Evolutionary conservation across 106 monocot species (phyloP), one percentile per base, ranked within the genome.

Genomic region (Chionographis japonica): DNA sequence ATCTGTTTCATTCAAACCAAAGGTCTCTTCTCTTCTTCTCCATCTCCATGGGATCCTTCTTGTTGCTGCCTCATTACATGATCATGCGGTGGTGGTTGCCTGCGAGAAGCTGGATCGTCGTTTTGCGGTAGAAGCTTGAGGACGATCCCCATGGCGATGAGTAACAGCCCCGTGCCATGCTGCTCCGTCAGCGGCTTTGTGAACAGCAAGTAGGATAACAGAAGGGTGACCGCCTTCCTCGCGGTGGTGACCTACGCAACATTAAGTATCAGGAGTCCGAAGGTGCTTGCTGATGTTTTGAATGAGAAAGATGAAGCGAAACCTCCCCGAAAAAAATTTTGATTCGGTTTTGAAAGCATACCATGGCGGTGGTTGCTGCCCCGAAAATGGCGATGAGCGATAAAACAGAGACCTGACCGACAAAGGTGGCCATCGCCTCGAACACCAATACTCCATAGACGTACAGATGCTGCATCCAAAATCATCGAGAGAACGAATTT

Each of bases 291-390:
- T 27, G 27, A n/a, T n/a, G n/a, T n/a, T n/a, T n/a, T n/a, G n/a
- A n/a, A n/a, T n/a, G n/a, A n/a, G n/a, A n/a, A n/a, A n/a, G n/a
- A n/a, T n/a, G n/a, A n/a, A n/a, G n/a, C n/a, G n/a, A n/a, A n/a
- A n/a, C n/a, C n/a, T n/a, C n/a, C n/a, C n/a, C n/a, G n/a, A n/a
- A n/a, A n/a, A n/a, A 27, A 46, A 1, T 46, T 10, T 6, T 5
- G 46, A 5, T 46, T 46, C 5, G 5, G 46, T 6, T 46, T 46
- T 46, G 9, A 46, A 27, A 46, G 9, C 56, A 19, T 72, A 90
- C 94, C 94, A 90, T 87, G 18, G 94, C 90, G 5, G 94, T 94
- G 4, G 84, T 94, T 42, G 94, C 94, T 15, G 94, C 94, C 1
- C 90, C 94, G 12, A 94, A 90, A 20, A 94, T 78, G 7, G 90